These are phyloP conservation scores for Fusarium sp. DNA, from an alignment of 2,329 filamentous ascomycete species.

Conservation along the genomic window DNA sequence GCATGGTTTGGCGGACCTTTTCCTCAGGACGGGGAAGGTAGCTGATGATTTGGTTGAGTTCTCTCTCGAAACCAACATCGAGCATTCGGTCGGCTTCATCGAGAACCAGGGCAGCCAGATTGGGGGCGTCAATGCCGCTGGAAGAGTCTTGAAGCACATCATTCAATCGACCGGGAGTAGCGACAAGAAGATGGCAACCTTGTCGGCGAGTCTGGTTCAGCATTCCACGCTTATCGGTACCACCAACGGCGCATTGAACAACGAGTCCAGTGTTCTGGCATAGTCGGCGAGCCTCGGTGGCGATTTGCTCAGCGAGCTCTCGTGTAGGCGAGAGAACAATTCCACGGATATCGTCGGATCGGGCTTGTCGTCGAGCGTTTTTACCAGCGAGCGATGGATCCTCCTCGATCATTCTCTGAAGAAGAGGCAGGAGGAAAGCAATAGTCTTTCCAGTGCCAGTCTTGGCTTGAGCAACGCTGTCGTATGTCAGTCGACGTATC, in stretches of 20 bases:
- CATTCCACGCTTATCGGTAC: conserved; percentile 80
- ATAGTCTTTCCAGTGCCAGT: conserved; percentile 98
- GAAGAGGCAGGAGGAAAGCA: conserved; percentile 87
- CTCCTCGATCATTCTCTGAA: conserved; percentile 79
- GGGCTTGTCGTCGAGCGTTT: conserved; percentile 51
- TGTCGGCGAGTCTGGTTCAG: conserved; percentile 75
- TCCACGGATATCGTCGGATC: conserved; percentile 72
- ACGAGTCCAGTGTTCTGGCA: conserved; percentile 71
- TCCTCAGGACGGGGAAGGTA: conserved; percentile 72
- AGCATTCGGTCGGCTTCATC: conserved; percentile 99
- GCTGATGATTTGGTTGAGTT: conserved; percentile 70
- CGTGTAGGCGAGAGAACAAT: conserved; percentile 83
- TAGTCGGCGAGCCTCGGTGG: conserved; percentile 80
- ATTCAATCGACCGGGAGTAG: conserved; percentile 87
- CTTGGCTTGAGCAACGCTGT: conserved; percentile 87
- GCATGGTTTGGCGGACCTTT: conserved; percentile 85
- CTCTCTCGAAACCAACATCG: conserved; percentile 85
- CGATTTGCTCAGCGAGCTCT: conserved; percentile 85
- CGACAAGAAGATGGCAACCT: conserved; percentile 91
- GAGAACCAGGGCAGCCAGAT: conserved; percentile 91
- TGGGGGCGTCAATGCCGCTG: conserved; percentile 76
- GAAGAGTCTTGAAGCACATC: conserved; percentile 79
- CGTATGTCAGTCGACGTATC: conserved; percentile 36
- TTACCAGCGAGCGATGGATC: conserved; percentile 71
- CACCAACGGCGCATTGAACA: conserved; percentile 86